Percentiles rank a stretch among this genome's conserved stretches.
Conservation (phyloP, 1,139 yeast genomes). For the Nakaseomyces sp. region DNA sequence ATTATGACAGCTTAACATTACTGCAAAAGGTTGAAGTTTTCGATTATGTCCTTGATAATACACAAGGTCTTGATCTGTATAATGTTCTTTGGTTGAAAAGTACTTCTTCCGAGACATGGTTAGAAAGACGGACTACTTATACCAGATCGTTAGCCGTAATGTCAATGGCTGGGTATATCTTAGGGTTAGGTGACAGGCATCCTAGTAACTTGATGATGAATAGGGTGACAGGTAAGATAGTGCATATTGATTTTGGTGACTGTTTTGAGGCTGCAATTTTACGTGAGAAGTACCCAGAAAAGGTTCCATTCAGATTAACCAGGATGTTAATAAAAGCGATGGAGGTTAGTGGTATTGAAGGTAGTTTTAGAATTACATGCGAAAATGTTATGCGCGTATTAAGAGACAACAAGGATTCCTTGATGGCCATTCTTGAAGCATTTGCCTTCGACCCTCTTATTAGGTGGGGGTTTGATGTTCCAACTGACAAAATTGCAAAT, state of each 20-base stretch:
- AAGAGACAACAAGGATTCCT: slow-evolving; percentile 86
- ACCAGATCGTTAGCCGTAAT: slow-evolving; percentile 93
- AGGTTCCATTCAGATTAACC: slow-evolving; percentile 93
- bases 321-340: slow-evolving; percentile 96
- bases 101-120: slow-evolving; percentile 94
- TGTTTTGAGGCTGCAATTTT: slow-evolving; percentile 97
- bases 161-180: slow-evolving; percentile 97
- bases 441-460: slow-evolving; percentile 98
- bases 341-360: slow-evolving; percentile 99
- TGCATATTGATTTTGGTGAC: slow-evolving; percentile 97
- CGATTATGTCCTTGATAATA: slow-evolving; percentile 89
- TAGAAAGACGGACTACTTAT: slow-evolving; percentile 92
- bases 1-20: slow-evolving; percentile 79
- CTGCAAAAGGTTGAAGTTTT: slow-evolving; percentile 93
- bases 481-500: slow-evolving; percentile 67
- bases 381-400: slow-evolving; percentile 95
- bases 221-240: slow-evolving; percentile 85
- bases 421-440: slow-evolving; percentile 97
- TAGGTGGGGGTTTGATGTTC: slow-evolving; percentile 96
- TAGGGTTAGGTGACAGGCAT: slow-evolving; percentile 96
- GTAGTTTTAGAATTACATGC: slow-evolving; percentile 91
- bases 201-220: slow-evolving; percentile 96
- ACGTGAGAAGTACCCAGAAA: slow-evolving; percentile 94
- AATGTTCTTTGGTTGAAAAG: slow-evolving; percentile 95
- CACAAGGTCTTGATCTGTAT: slow-evolving; percentile 92